These are phyloP conservation scores for Acanthochlamys bracteata DNA, from an alignment of 106 monocot species.

Conservation along the genomic window DNA sequence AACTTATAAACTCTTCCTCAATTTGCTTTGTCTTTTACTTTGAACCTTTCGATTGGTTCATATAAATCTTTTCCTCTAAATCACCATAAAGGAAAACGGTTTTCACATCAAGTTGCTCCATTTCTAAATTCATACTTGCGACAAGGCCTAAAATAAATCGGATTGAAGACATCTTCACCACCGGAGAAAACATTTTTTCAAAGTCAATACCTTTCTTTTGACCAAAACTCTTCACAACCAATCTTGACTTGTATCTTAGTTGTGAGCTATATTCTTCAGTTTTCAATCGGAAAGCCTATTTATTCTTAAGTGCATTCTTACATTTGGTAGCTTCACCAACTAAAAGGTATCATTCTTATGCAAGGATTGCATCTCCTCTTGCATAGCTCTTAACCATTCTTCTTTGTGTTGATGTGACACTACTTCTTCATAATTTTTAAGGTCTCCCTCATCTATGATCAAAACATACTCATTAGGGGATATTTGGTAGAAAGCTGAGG, in stretches of 20 bases:
- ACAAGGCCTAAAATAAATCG: background rate
- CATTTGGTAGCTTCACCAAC: background rate
- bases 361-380: background rate
- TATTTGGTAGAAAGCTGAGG: background rate
- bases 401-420: background rate
- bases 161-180: background rate
- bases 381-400: background rate
- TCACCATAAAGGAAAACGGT: background rate
- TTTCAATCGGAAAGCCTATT: background rate
- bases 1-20: constrained; percentile 10
- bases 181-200: background rate
- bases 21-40: background rate
- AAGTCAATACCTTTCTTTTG: background rate
- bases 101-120: background rate
- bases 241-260: background rate
- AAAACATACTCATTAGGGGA: background rate
- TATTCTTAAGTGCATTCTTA: background rate
- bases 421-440: background rate
- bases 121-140: background rate
- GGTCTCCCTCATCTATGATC: background rate
- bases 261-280: background rate
- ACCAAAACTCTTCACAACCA: background rate
- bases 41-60: constrained; percentile 1
- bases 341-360: background rate
- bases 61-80: background rate